Percentiles rank a stretch among this genome's conserved stretches.
phyloP scores from a whole-genome alignment of 225 moss, liverwort and hornwort genomes.

The Marchantia paleacea region DNA sequence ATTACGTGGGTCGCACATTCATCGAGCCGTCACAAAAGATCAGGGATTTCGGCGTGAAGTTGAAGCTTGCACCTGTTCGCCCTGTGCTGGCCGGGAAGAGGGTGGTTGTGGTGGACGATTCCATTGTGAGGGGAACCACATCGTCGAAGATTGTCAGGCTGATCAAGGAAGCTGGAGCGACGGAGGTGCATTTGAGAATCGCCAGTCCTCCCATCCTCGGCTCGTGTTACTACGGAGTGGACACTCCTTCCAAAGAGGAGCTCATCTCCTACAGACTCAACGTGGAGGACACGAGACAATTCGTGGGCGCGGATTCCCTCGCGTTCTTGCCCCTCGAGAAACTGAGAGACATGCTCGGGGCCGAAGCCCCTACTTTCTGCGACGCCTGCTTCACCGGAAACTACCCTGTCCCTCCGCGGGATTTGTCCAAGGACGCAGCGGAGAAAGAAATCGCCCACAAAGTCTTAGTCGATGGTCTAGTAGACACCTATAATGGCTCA shows the following conservation, averaged over 20 bases:
- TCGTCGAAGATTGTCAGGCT: constrained; percentile 93
- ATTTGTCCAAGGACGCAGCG: constrained; percentile 71
- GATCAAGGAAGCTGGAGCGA: constrained; percentile 90
- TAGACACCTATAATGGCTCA: constrained; percentile 10
- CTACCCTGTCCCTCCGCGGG: constrained; percentile 74
- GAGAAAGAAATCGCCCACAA: constrained; percentile 64
- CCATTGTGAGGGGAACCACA: constrained; percentile 94
- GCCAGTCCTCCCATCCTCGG: constrained; percentile 94
- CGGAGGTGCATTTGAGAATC: constrained; percentile 90
- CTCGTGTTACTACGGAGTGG: constrained; percentile 93
- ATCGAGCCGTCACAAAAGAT: constrained; percentile 96
- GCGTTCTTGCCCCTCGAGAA: constrained; percentile 78
- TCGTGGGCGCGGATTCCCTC: constrained; percentile 71
- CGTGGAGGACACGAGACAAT: constrained; percentile 76
- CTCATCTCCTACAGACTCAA: constrained; percentile 77
- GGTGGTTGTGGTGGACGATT: constrained; percentile 94
- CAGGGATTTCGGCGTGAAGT: constrained; percentile 89
- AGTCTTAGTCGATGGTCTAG: constrained; percentile 36
- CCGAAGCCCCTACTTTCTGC: constrained; percentile 76
- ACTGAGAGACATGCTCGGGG: constrained; percentile 58
- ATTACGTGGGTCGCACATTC: constrained; percentile 91
- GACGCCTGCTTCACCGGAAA: constrained; percentile 87
- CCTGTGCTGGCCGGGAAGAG: constrained; percentile 74
- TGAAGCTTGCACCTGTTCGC: constrained; percentile 90
- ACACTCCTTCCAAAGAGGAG: constrained; percentile 90